Conservation (phyloP, 179 eudicot genomes). For the Beta corolliflora region DNA sequence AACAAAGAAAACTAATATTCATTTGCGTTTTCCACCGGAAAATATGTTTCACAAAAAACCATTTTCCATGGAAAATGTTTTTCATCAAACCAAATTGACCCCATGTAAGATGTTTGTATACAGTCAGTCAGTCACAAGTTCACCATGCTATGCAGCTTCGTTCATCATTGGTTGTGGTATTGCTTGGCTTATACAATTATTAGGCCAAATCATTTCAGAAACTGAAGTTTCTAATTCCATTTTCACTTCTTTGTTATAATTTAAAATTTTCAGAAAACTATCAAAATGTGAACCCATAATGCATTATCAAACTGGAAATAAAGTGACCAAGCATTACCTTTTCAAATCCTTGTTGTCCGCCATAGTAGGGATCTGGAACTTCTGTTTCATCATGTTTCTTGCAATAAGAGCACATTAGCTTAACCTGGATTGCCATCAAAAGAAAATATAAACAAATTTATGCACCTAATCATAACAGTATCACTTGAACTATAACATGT, state of each 20-base stretch:
- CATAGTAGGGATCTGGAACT: conserved; percentile 98
- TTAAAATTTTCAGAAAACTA: not conserved
- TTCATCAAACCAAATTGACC: not conserved
- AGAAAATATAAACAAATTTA: not conserved
- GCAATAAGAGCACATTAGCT: conserved; percentile 90
- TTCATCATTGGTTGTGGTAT: not conserved
- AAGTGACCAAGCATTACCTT: conserved; percentile 51
- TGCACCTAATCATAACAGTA: conserved; percentile 14
- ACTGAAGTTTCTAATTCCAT: not conserved
- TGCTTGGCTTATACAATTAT: not conserved
- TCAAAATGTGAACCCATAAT: not conserved
- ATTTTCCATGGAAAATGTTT: too few species aligned
- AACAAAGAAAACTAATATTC: too few species aligned
- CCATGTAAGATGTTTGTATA: too few species aligned
- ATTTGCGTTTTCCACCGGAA: too few species aligned
- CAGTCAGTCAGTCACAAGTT: not conserved
- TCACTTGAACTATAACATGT: not conserved
- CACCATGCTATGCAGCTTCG: not conserved
- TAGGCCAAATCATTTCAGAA: not conserved
- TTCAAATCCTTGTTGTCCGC: conserved; percentile 89
- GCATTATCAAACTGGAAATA: not conserved
- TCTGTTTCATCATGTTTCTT: conserved; percentile 84
- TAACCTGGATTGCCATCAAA: conserved; percentile 50
- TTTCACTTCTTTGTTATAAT: not conserved
- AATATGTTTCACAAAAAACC: too few species aligned